Base-by-base conservation (phyloP, 164 flowering plant genomes). In the Piper betle region DNA sequence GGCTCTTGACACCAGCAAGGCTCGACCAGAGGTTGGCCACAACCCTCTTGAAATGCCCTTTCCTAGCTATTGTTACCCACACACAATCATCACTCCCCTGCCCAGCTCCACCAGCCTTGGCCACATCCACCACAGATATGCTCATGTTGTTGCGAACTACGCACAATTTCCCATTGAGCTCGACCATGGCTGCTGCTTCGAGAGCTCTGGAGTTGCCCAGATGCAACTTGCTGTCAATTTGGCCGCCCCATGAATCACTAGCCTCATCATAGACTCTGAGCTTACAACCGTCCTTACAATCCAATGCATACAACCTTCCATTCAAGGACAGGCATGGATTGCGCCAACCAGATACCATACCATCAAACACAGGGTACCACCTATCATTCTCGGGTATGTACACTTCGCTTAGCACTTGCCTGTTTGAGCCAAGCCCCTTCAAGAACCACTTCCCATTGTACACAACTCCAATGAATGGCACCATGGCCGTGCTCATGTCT, bases 321-420 rank as follows among this genome's bases (percentile, higher is more conserved):
- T 83, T 74, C 38, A 86, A 18, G 37, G 84, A 63, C 43, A 80
- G 68, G 61, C 89, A 73, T 0, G 94, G 93, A 69, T 83, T 84
- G 60, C 85, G 74, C 93, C 96, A 86, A 20, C 96, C 91, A 39
- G 86, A 68, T 57, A 86, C 83, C 96, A 86, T 83, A 41, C 93
- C 91, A 65, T 84, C 79, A 69, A 81, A 80, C 11, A 83, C 87
- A 2, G 86, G 77, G 72, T 58, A 66, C 96, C 96, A 89, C 58
- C 68, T 79, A 55, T 85, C 75, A 20, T 65, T 80, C 63, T 84
- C 91, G 0, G 96, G 91, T n/a, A 73, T 71, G 60, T 87, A 87
- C 50, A 75, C 83, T 69, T 86, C 96, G 52, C 96, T 86, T 55
- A 85, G 60, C 46, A 89, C 89, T 68, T 89, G 89, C 37, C 88